phyloP scores from a whole-genome alignment of 768 basidiomycete genomes.

The Serendipita sp. region DNA sequence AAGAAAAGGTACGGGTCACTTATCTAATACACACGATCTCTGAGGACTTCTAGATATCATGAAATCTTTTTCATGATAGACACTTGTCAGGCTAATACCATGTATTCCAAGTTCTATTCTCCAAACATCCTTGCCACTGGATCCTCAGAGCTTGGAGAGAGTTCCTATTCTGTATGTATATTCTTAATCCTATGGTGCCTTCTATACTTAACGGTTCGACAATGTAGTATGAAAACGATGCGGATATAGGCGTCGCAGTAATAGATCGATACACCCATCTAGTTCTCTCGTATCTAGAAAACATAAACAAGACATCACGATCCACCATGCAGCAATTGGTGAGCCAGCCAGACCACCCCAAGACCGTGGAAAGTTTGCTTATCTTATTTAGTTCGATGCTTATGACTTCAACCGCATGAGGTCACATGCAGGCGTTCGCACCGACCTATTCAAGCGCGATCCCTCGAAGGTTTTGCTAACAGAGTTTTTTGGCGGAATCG shows the following conservation, averaged over 20 bases:
- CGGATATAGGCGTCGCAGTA: conserved; percentile 87
- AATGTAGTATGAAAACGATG: conserved; percentile 72
- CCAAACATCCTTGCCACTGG: conserved; percentile 87
- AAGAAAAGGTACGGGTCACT: conserved; percentile 55
- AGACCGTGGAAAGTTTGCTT: neutral
- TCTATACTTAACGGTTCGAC: neutral
- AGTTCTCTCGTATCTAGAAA: conserved; percentile 79
- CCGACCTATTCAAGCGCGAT: conserved; percentile 53
- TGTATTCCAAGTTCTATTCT: conserved; percentile 87
- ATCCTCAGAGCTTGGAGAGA: conserved; percentile 68
- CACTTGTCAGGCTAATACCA: conserved; percentile 92
- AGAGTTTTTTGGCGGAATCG: conserved; percentile 80
- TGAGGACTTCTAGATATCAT: conserved; percentile 48
- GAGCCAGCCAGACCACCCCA: neutral
- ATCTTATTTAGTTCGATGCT: conserved; percentile 46
- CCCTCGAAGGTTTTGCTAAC: conserved; percentile 42
- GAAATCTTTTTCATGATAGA: conserved; percentile 97
- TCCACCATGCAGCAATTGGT: conserved; percentile 71
- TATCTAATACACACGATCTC: neutral
- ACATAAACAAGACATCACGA: conserved; percentile 77
- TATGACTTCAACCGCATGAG: conserved; percentile 60
- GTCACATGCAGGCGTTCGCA: conserved; percentile 80
- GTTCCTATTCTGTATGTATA: conserved; percentile 71
- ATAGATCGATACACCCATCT: conserved; percentile 93
- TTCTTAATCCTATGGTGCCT: neutral